Conservation (phyloP, 1,284 basidiomycete species). For the Trametes hirsuta region DNA sequence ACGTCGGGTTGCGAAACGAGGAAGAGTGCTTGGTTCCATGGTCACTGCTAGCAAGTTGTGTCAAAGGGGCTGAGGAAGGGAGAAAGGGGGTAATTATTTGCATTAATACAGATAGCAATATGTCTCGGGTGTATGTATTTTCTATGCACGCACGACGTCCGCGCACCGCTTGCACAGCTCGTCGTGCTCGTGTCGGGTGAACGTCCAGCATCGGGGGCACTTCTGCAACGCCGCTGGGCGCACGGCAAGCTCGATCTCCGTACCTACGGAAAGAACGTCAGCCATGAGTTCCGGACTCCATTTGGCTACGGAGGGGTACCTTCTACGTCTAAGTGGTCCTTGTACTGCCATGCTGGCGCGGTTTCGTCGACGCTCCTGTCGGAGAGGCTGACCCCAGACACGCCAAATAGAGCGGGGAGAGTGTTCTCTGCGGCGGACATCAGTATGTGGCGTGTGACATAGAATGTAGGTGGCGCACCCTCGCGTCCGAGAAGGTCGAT, state of each 20-base stretch:
- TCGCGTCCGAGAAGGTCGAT: slow-evolving; percentile 56
- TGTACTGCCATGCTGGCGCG: slow-evolving; percentile 52
- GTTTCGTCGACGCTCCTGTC: slow-evolving; percentile 45
- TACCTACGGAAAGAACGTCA: slow-evolving; percentile 30
- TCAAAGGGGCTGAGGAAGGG: neutral
- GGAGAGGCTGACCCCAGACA: slow-evolving; percentile 63
- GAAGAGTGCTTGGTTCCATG: neutral
- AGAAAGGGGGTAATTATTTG: neutral
- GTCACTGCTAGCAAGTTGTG: neutral
- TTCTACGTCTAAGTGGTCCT: slow-evolving; percentile 43
- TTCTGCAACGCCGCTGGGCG: slow-evolving; percentile 58
- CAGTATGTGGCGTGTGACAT: neutral
- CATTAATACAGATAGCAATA: slow-evolving; percentile 2
- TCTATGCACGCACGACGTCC: slow-evolving; percentile 26
- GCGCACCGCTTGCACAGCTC: slow-evolving; percentile 65
- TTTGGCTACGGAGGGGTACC: slow-evolving; percentile 37
- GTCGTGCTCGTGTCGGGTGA: slow-evolving; percentile 50
- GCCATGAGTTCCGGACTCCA: neutral
- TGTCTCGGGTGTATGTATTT: neutral
- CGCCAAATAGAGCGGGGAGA: slow-evolving; percentile 77
- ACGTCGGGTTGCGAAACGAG: neutral
- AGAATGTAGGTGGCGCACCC: slow-evolving; percentile 39
- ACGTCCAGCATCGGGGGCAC: slow-evolving; percentile 84
- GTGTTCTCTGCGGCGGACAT: slow-evolving; percentile 48
- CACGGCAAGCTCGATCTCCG: slow-evolving; percentile 50